Percentiles rank a stretch among this genome's conserved stretches.
These are phyloP conservation scores for Zostera marina DNA, from an alignment of 116 monocot species.

Conservation along the genomic window DNA sequence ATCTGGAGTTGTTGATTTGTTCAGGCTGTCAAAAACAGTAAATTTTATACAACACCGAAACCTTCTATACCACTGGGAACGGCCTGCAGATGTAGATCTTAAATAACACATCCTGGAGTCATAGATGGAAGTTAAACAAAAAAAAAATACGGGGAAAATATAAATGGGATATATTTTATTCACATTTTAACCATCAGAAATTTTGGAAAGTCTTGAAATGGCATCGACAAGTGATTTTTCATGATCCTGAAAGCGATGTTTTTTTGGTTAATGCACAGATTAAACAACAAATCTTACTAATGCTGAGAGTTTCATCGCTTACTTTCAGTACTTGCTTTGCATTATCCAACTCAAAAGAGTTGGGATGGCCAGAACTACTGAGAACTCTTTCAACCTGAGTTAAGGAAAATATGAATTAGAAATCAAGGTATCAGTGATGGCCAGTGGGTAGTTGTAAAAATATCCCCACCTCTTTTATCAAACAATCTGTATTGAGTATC, in stretches of 20 bases:
- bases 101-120: no score
- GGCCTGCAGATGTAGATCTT: no score
- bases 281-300: constrained; percentile 1
- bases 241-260: constrained; percentile 36
- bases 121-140: no score
- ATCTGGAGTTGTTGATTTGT: no score
- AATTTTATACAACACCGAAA: no score
- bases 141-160: no score
- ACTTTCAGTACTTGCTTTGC: constrained; percentile 46
- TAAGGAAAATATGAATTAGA: constrained; percentile 1
- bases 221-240: constrained; percentile 71
- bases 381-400: constrained; percentile 58
- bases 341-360: constrained; percentile 54
- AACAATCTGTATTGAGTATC: constrained; percentile 66
- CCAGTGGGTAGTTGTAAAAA: not conserved
- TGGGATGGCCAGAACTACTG: constrained; percentile 26
- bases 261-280: not conserved
- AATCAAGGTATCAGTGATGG: not conserved
- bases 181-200: constrained; percentile 82
- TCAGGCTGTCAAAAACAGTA: no score
- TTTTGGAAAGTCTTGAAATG: constrained; percentile 59
- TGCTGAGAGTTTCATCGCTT: not conserved
- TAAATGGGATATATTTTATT: not conserved
- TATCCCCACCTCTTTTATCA: constrained; percentile 58
- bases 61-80: no score